These are phyloP conservation scores for Aspergillus puulaauensis DNA, from an alignment of 2,329 filamentous ascomycete genomes.

Conservation along the genomic window DNA sequence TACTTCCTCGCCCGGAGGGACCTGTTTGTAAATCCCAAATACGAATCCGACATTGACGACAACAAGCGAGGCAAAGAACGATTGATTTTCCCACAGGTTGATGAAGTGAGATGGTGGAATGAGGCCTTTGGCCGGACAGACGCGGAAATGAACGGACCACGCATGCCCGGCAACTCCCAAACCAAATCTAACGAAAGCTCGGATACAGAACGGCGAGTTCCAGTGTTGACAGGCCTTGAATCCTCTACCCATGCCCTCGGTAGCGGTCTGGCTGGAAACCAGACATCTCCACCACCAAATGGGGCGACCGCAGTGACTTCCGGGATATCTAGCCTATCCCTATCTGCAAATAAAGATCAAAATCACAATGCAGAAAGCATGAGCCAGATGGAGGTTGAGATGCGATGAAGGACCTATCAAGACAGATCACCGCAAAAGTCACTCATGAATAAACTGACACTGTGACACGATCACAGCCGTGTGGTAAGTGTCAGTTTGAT, in stretches of 20 bases:
- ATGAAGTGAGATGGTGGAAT: conserved; percentile 90
- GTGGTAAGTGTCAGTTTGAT: conserved; percentile 1
- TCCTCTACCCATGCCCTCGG: conserved; percentile 56
- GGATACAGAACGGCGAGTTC: conserved; percentile 38
- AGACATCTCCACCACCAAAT: conserved; percentile 28
- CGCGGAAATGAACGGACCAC: conserved; percentile 83
- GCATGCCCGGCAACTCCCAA: conserved; percentile 52
- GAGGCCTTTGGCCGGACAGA: conserved; percentile 83
- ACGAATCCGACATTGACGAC: conserved; percentile 74
- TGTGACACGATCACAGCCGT: conserved; percentile 10
- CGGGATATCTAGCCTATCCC: conserved; percentile 46
- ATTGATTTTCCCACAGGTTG: conserved; percentile 74
- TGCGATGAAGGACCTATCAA: conserved; percentile 38
- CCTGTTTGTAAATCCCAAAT: conserved; percentile 81
- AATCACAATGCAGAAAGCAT: conserved; percentile 24
- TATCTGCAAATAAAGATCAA: conserved; percentile 35
- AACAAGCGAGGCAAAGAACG: conserved; percentile 76
- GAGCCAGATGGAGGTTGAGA: conserved; percentile 50
- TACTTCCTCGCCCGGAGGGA: conserved; percentile 81
- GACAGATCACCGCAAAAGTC: background rate
- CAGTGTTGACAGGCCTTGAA: conserved; percentile 61
- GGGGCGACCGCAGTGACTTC: conserved; percentile 46
- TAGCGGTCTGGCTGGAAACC: conserved; percentile 36
- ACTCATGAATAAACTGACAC: background rate
- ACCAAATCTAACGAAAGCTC: conserved; percentile 28